These are phyloP conservation scores for Colletotrichum cordylinicola DNA, from an alignment of 2,329 filamentous ascomycete species.

Conservation along the genomic window DNA sequence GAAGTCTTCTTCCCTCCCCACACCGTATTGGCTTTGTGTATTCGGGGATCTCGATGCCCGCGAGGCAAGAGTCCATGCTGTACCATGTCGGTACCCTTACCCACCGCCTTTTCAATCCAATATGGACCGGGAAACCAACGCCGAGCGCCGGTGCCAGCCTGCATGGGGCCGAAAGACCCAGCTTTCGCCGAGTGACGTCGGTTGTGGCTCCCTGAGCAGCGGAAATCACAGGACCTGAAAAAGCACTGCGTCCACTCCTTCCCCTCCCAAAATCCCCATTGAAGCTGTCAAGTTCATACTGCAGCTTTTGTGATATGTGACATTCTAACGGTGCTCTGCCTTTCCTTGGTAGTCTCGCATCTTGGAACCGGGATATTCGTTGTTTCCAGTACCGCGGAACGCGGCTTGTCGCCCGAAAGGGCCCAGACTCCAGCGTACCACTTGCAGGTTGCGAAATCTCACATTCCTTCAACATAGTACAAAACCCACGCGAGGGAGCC, in stretches of 20 bases:
- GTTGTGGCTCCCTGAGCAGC: neutral
- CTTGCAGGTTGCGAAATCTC: neutral
- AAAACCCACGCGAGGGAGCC: neutral
- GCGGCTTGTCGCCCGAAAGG: neutral
- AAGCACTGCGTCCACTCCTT: neutral
- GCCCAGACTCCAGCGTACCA: neutral
- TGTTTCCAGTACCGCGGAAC: slow-evolving; percentile 19
- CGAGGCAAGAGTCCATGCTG: neutral
- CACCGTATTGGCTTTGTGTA: neutral
- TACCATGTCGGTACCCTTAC: neutral
- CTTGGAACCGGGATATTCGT: neutral
- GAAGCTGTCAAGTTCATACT: slow-evolving; percentile 6
- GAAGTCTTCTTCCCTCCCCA: neutral
- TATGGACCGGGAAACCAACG: neutral
- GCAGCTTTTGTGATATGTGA: slow-evolving; percentile 17
- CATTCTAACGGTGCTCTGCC: neutral
- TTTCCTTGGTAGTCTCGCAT: neutral
- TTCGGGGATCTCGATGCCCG: neutral
- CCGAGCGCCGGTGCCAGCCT: neutral
- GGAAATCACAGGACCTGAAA: neutral
- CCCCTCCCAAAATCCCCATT: neutral
- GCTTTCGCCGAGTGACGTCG: slow-evolving; percentile 7
- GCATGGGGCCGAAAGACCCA: neutral
- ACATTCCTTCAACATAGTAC: neutral
- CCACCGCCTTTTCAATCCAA: neutral